Evolutionary conservation across 2,329 filamentous ascomycete species (phyloP).

Genomic region (Fusarium ramigenum): DNA sequence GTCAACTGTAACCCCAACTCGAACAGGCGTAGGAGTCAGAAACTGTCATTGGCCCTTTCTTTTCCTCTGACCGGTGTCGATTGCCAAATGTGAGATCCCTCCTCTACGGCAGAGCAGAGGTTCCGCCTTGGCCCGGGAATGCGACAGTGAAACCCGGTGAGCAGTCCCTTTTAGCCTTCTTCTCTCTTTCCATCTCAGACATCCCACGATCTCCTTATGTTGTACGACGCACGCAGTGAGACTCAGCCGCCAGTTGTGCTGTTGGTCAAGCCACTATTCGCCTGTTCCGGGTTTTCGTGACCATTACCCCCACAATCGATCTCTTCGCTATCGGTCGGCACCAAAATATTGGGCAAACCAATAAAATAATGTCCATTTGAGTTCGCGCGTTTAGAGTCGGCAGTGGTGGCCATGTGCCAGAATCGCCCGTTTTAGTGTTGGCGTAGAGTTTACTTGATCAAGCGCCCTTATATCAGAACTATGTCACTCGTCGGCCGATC

Average conservation of each 20-base stretch:
- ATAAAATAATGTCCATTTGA: not conserved
- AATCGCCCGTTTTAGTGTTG: not conserved
- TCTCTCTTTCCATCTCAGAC: constrained; percentile 3
- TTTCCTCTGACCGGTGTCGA: not conserved
- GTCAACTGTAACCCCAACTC: constrained; percentile 14
- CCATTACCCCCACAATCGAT: constrained; percentile 14
- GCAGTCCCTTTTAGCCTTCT: constrained; percentile 12
- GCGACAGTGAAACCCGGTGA: not conserved
- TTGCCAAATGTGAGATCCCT: not conserved
- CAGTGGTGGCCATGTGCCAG: not conserved
- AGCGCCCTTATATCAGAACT: not conserved
- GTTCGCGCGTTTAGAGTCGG: not conserved
- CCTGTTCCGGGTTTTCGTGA: constrained; percentile 12
- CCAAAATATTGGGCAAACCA: constrained; percentile 17
- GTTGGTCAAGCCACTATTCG: constrained; percentile 4
- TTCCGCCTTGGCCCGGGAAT: not conserved
- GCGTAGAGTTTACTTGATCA: constrained; percentile 1
- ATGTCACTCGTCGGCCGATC: not conserved
- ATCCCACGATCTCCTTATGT: not conserved
- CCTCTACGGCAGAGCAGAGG: not conserved
- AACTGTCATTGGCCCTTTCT: not conserved
- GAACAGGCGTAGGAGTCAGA: not conserved
- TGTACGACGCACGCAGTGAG: not conserved
- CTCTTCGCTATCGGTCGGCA: not conserved
- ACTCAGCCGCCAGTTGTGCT: not conserved